Conservation (phyloP, 2,329 filamentous ascomycete genomes). For the Pestalotiopsis fici region DNA sequence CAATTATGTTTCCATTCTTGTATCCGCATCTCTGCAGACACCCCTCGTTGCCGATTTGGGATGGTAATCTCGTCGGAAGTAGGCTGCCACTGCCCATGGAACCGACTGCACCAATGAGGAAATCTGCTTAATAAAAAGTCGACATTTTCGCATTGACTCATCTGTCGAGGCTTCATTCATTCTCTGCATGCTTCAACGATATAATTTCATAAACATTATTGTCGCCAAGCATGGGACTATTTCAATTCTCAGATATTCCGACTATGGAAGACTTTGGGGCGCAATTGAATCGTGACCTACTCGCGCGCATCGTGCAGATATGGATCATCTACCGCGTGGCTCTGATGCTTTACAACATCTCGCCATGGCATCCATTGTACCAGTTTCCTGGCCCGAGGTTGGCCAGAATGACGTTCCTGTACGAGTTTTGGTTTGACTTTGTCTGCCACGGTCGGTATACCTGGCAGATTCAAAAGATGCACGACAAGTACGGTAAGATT, state of each 20-base stretch:
- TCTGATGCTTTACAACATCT: slow-evolving; percentile 21
- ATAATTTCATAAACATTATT: not conserved
- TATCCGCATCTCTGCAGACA: not conserved
- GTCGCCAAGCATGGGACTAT: not conserved
- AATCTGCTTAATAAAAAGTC: not conserved
- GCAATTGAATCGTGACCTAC: not conserved
- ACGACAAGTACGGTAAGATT: slow-evolving; percentile 21
- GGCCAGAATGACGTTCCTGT: slow-evolving; percentile 17
- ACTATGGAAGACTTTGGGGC: not conserved
- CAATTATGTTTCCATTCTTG: not conserved
- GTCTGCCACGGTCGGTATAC: slow-evolving; percentile 17
- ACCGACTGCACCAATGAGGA: not conserved
- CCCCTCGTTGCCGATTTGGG: not conserved
- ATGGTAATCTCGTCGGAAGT: not conserved
- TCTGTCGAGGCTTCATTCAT: not conserved
- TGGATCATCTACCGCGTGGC: slow-evolving; percentile 14
- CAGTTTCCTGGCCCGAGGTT: slow-evolving; percentile 21
- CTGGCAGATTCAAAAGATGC: slow-evolving; percentile 19
- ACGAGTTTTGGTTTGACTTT: slow-evolving; percentile 23
- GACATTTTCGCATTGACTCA: not conserved
- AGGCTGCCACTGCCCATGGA: not conserved
- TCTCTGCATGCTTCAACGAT: not conserved
- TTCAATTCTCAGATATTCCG: not conserved
- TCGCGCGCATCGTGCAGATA: slow-evolving; percentile 7
- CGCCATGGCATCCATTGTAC: slow-evolving; percentile 20